Percentiles rank a stretch among this genome's conserved stretches.
phyloP scores from a whole-genome alignment of 306 rosid genomes.

The Cucumis melo region DNA sequence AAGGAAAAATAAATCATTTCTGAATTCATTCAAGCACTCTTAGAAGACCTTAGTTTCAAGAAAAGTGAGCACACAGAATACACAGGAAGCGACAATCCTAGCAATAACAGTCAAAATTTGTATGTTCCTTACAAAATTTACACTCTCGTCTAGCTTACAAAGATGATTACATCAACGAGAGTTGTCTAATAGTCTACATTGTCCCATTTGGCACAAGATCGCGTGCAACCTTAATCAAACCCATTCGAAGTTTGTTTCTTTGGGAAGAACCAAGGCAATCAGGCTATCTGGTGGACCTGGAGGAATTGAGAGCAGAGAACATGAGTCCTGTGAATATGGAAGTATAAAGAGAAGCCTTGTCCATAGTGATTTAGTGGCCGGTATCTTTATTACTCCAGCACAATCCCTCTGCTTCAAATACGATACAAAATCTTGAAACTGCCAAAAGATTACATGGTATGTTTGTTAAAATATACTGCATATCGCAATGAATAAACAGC shows the following conservation, averaged over 20 bases:
- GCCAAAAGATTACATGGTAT: slow-evolving; percentile 12
- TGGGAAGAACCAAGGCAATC: slow-evolving; percentile 76
- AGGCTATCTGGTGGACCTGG: slow-evolving; percentile 63
- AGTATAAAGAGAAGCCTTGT: slow-evolving; percentile 85
- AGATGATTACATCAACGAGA: neutral
- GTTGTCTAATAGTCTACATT: neutral
- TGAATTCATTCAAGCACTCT: neutral
- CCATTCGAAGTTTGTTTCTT: slow-evolving; percentile 92
- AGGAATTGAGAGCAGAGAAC: slow-evolving; percentile 66
- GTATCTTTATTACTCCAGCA: slow-evolving; percentile 89
- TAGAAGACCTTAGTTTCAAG: neutral
- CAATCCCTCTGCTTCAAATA: slow-evolving; percentile 96
- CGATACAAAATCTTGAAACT: slow-evolving; percentile 89
- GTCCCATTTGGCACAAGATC: neutral
- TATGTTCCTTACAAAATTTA: neutral
- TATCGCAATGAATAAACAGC: neutral
- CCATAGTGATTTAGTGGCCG: slow-evolving; percentile 70
- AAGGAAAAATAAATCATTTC: neutral
- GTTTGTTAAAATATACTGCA: neutral
- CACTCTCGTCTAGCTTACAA: neutral
- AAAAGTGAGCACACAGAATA: neutral
- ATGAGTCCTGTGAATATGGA: slow-evolving; percentile 62
- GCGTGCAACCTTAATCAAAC: slow-evolving; percentile 17
- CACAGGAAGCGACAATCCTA: neutral
- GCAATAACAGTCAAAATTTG: neutral